These are phyloP conservation scores for Cairneyella variabilis DNA, from an alignment of 495 filamentous ascomycete genomes.

Conservation along the genomic window DNA sequence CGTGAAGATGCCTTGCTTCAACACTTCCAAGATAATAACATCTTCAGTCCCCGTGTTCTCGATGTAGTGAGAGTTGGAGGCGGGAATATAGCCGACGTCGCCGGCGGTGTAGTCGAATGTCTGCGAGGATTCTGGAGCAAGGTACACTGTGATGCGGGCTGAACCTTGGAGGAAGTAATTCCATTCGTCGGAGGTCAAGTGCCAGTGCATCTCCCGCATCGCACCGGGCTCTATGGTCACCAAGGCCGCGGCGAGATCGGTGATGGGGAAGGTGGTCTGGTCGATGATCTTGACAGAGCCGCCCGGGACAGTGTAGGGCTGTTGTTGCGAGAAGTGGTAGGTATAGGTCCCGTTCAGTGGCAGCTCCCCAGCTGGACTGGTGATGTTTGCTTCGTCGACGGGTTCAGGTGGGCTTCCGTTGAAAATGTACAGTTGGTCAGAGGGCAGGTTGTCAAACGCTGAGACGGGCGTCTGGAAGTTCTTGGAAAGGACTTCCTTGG, in stretches of 20 bases:
- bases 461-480: conserved; percentile 52
- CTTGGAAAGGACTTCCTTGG: conserved; percentile 61
- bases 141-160: conserved; percentile 64
- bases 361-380: conserved; percentile 51
- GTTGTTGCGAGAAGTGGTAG: conserved; percentile 65
- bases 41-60: conserved; percentile 71
- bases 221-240: conserved; percentile 65
- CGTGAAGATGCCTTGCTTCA: conserved; percentile 59
- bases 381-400: conserved; percentile 58
- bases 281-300: conserved; percentile 68
- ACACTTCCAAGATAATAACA: conserved; percentile 64
- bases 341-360: conserved; percentile 52
- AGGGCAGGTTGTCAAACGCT: conserved; percentile 54
- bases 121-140: conserved; percentile 49
- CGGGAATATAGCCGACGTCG: conserved; percentile 67
- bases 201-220: conserved; percentile 80
- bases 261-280: conserved; percentile 57
- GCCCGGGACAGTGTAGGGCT: conserved; percentile 54
- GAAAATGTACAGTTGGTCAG: conserved; percentile 66
- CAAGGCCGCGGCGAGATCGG: conserved; percentile 57
- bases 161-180: conserved; percentile 66
- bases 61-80: conserved; percentile 63
- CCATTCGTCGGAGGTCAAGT: conserved; percentile 72
- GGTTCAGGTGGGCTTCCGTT: conserved; percentile 55
- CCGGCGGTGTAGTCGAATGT: conserved; percentile 72